Percentiles rank a stretch among this genome's conserved stretches.
Conservation (phyloP, 495 filamentous ascomycete genomes). For the Hypoxylon fragiforme region DNA sequence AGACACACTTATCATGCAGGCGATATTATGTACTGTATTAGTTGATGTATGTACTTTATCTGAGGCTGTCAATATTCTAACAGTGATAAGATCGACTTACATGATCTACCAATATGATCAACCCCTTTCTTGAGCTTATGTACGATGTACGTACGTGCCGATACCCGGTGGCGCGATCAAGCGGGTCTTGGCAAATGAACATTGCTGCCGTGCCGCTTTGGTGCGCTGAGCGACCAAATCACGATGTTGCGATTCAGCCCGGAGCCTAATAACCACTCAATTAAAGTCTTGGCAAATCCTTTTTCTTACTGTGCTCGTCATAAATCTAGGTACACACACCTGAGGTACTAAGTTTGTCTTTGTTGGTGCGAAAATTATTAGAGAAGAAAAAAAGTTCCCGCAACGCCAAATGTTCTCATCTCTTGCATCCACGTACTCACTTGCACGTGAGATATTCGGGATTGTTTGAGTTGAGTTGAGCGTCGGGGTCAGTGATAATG, state of each 20-base stretch:
- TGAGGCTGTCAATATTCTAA: no score
- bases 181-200: constrained; percentile 13
- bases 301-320: constrained; percentile 4
- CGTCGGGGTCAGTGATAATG: constrained; percentile 9
- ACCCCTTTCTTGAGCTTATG: no score
- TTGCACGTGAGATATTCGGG: background rate
- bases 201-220: constrained; percentile 9
- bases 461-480: background rate
- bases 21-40: no score
- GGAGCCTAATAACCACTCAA: background rate
- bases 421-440: background rate
- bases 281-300: constrained; percentile 28
- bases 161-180: constrained; percentile 10
- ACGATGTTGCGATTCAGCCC: constrained; percentile 2
- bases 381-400: no score
- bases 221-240: constrained; percentile 9
- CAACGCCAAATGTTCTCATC: background rate
- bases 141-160: no score
- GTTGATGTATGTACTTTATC: no score
- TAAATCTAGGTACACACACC: no score
- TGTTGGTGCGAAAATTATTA: no score
- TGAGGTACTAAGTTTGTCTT: no score
- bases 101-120: no score
- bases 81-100: no score
- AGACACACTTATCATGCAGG: no score